A percentile compares a stretch with the other conserved stretches of the same genome.
phyloP scores from a whole-genome alignment of 257 asterid genomes.

The Jacaranda mimosifolia region DNA sequence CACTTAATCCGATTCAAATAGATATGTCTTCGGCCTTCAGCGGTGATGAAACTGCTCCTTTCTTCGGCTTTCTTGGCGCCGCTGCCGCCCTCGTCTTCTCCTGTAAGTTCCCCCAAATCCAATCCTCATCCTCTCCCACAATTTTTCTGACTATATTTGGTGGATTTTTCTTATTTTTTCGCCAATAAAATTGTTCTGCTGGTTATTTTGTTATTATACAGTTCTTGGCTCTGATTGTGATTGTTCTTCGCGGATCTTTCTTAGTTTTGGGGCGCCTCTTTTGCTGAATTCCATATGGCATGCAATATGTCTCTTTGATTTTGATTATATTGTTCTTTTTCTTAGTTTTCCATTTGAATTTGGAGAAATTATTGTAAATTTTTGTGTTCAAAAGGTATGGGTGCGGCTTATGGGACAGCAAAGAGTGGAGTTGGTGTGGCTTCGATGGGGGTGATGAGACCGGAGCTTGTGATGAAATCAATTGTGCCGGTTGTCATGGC shows the following conservation, averaged over 20 bases:
- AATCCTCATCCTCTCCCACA: neutral
- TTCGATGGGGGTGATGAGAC: slow-evolving; percentile 92
- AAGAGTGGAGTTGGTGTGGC: slow-evolving; percentile 93
- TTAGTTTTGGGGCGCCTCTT: neutral
- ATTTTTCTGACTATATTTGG: neutral
- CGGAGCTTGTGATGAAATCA: slow-evolving; percentile 88
- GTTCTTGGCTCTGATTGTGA: neutral
- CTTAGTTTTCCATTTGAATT: neutral
- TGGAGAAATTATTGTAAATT: neutral
- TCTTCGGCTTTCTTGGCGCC: slow-evolving; percentile 79
- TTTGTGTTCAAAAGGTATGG: slow-evolving; percentile 62
- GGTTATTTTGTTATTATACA: neutral
- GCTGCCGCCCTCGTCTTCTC: slow-evolving; percentile 80
- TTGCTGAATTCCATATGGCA: neutral
- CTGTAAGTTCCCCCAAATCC: slow-evolving; percentile 41
- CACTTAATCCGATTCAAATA: slow-evolving; percentile 31
- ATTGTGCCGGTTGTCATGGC: slow-evolving; percentile 93
- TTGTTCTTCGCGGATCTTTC: neutral
- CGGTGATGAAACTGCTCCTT: slow-evolving; percentile 84
- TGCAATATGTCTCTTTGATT: neutral
- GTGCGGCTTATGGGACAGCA: slow-evolving; percentile 88
- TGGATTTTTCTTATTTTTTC: neutral
- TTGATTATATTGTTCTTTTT: neutral
- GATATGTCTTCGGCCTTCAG: slow-evolving; percentile 62
- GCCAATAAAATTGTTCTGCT: neutral